Conservation (phyloP, 148 eudicot genomes). For the Nyssa sinensis region DNA sequence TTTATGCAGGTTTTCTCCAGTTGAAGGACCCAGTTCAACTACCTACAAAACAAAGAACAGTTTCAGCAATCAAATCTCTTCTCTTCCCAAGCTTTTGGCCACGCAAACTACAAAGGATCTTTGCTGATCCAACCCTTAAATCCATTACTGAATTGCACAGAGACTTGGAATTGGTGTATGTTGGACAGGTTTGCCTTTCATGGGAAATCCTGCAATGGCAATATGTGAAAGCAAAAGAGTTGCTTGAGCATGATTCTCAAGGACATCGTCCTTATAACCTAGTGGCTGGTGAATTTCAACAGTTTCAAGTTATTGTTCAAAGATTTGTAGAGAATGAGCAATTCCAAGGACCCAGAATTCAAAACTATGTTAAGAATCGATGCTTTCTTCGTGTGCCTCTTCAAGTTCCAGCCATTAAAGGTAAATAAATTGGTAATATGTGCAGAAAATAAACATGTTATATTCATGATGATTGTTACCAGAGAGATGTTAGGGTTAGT, state of each 20-base stretch:
- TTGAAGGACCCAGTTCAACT: conserved; percentile 55
- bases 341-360: conserved; percentile 71
- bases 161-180: conserved; percentile 68
- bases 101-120: conserved; percentile 48
- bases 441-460: no score
- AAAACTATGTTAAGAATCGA: conserved; percentile 58
- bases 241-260: conserved; percentile 44
- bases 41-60: conserved; percentile 40
- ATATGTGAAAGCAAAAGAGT: conserved; percentile 48
- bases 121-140: conserved; percentile 57
- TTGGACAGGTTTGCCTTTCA: conserved; percentile 79
- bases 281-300: conserved; percentile 71
- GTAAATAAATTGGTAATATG: conserved; percentile 36
- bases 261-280: conserved; percentile 50
- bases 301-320: conserved; percentile 76
- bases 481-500: no score
- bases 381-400: conserved; percentile 45
- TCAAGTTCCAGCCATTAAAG: conserved; percentile 77
- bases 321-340: conserved; percentile 81
- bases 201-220: conserved; percentile 94
- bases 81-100: conserved; percentile 49
- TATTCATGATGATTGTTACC: no score
- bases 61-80: conserved; percentile 46
- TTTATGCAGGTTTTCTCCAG: conserved; percentile 52
- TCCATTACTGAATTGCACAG: conserved; percentile 49